phyloP scores from a whole-genome alignment of 2,329 filamentous ascomycete genomes.

The Fusarium secorum region DNA sequence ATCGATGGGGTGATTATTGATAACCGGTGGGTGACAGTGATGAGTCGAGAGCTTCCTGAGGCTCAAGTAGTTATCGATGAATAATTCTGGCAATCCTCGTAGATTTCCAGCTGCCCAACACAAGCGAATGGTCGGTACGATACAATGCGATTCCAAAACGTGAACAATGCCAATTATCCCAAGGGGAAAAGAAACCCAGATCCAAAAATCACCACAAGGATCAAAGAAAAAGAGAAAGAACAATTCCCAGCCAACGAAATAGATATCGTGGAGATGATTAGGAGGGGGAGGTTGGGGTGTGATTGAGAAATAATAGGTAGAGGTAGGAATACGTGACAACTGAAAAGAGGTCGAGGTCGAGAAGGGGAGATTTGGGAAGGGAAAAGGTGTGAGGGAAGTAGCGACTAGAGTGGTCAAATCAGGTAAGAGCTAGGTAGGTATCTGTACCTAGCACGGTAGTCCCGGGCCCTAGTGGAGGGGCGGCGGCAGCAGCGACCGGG shows the following conservation, averaged over 20 bases:
- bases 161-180: slow-evolving; percentile 29
- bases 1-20: neutral
- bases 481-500: slow-evolving; percentile 37
- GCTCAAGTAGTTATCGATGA: slow-evolving; percentile 21
- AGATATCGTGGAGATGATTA: slow-evolving; percentile 18
- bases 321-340: slow-evolving; percentile 24
- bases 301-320: slow-evolving; percentile 26
- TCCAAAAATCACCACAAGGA: slow-evolving; percentile 21
- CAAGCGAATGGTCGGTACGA: slow-evolving; percentile 11
- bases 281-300: slow-evolving; percentile 32
- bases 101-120: slow-evolving; percentile 5
- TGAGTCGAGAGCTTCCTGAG: slow-evolving; percentile 13
- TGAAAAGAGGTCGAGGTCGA: slow-evolving; percentile 23
- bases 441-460: slow-evolving; percentile 38
- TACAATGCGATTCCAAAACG: slow-evolving; percentile 16
- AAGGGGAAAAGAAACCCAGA: slow-evolving; percentile 29
- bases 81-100: slow-evolving; percentile 4
- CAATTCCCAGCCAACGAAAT: slow-evolving; percentile 17
- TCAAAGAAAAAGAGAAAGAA: slow-evolving; percentile 10
- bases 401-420: slow-evolving; percentile 29
- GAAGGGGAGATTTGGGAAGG: slow-evolving; percentile 28
- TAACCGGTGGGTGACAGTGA: slow-evolving; percentile 1
- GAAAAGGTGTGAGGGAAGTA: slow-evolving; percentile 26
- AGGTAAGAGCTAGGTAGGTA: slow-evolving; percentile 37
- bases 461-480: slow-evolving; percentile 31